Base-by-base conservation (phyloP, 768 basidiomycete species). In the Boletus rufocinnamomeus region DNA sequence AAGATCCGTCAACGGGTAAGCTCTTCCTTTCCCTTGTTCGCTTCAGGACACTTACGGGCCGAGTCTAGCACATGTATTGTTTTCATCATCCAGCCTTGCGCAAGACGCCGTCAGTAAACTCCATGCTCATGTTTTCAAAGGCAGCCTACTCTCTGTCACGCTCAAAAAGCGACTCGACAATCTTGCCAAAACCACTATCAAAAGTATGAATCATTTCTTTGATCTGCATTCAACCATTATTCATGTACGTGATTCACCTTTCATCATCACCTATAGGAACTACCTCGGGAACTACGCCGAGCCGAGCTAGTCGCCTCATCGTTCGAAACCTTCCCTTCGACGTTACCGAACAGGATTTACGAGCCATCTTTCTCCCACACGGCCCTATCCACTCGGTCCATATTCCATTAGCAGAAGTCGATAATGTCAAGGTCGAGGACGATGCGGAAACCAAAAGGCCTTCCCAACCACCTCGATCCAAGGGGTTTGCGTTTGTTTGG, bases 401-500 rank as follows among this genome's bases (percentile, higher is more conserved):
- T 59, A 86, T 96, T 19, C 95, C 94, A 0, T 73, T 76, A 23
- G 74, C 74, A 19, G 72, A 76, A 45, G 63, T 63, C 62, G 54
- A 63, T 56, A 59, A 70, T 56, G 52, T 61, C 52, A 58, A 72
- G 48, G 64, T 69, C 2, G 70, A 71, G 3, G 75, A 71, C 6
- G 72, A 71, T 7, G 68, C 67, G n/a, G 72, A 69, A 30, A 38
- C 27, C 8, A 43, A 34, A 30, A 27, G 4, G 16, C 6, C n/a
- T 2, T 17, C 58, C 41, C 74, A 72, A 47, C 44, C 65, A 14
- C 13, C 58, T 25, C 77, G 82, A 32, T 78, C 82, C 44, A 87
- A 88, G 64, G 94, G 95, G 0, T 98, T 96, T 64, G 96, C 94
- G 0, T 98, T 98, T 66, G 87, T 98, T 11, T 96, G 94, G 93